Base-by-base conservation (phyloP, 1,284 basidiomycete species). In the Ceratobasidium sp. region DNA sequence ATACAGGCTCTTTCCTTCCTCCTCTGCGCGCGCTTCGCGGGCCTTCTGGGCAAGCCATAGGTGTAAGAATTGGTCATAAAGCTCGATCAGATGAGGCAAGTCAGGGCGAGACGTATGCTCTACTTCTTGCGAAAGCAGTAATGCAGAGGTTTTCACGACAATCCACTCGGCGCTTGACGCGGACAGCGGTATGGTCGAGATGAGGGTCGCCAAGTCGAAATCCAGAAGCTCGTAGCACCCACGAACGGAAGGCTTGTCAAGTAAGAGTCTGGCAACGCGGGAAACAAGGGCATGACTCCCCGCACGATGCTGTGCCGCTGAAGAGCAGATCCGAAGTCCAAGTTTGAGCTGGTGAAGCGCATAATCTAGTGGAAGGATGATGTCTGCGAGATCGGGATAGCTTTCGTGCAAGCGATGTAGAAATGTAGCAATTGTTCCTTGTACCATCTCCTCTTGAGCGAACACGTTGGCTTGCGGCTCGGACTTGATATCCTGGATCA, bases 11-110 rank as follows among this genome's bases (percentile, higher is more conserved):
- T 89, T 88, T 0, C 90, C 87, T 45, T 90, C 90, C 50, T 89
- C 87, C 48, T 89, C 89, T 22, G 84, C 87, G 77, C 93, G 88
- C 56, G 89, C 87, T 76, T 91, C 90, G 75, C 89, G 89, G 33
- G 90, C 89, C 51, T 90, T 89, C 79, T 98, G 93, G 45, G 92
- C 89, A 44, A 90, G 86, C 97, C 97, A 99, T 8, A 97, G 86
- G 24, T 90, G 87, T 74, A 91, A 88, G 0, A 92, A 86, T 78
- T 92, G 90, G 74, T 95, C 92, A 79, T 95, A 96, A 8, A 87
- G 81, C 2, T 71, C 59, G n/a, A 31, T 60, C 11, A 72, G 41
- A 5, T 6, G 56, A 22, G 22, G 67, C 45, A 60, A 11, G 14
- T 51, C 1, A 27, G 27, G 17, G 44, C 14, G 54, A 6, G 56